These are phyloP conservation scores for Leptographium galeiforme DNA, from an alignment of 2,329 filamentous ascomycete genomes.

Conservation along the genomic window DNA sequence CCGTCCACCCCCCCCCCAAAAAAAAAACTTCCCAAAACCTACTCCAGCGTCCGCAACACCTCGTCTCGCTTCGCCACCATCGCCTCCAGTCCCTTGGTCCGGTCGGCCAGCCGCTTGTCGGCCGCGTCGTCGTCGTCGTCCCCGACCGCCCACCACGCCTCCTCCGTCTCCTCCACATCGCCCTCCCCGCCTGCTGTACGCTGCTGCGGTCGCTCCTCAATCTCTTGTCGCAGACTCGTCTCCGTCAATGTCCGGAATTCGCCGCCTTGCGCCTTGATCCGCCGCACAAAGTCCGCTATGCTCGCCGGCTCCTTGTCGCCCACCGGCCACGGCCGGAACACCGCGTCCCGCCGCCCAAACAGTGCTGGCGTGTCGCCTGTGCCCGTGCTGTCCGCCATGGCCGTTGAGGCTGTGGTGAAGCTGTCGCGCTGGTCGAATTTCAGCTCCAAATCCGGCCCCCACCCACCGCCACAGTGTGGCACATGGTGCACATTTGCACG, in stretches of 20 bases:
- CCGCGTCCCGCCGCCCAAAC: constrained; percentile 10
- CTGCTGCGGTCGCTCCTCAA: constrained; percentile 33
- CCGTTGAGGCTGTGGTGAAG: background rate
- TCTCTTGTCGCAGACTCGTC: constrained; percentile 55
- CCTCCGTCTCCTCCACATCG: constrained; percentile 31
- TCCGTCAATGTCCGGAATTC: constrained; percentile 74
- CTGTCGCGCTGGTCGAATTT: background rate
- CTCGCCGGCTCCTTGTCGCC: constrained; percentile 43
- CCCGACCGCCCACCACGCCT: constrained; percentile 24
- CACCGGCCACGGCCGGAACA: constrained; percentile 47
- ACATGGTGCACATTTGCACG: too few relatives aligned
- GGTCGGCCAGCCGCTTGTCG: constrained; percentile 13
- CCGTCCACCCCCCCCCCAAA: background rate
- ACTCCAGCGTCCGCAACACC: constrained; percentile 46
- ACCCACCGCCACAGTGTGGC: too few relatives aligned
- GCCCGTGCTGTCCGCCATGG: constrained; percentile 6
- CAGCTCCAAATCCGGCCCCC: too few relatives aligned
- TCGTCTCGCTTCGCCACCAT: constrained; percentile 40
- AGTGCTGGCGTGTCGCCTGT: background rate
- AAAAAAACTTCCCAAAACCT: constrained; percentile 12
- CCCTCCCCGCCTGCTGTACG: constrained; percentile 20
- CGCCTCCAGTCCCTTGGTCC: constrained; percentile 19
- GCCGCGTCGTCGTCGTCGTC: constrained; percentile 20
- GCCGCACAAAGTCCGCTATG: constrained; percentile 62
- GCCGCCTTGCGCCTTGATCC: constrained; percentile 65